A percentile compares a stretch with the other conserved stretches of the same genome.
Conservation (phyloP, 345 rosid species). For the Hibiscus tridactylites region DNA sequence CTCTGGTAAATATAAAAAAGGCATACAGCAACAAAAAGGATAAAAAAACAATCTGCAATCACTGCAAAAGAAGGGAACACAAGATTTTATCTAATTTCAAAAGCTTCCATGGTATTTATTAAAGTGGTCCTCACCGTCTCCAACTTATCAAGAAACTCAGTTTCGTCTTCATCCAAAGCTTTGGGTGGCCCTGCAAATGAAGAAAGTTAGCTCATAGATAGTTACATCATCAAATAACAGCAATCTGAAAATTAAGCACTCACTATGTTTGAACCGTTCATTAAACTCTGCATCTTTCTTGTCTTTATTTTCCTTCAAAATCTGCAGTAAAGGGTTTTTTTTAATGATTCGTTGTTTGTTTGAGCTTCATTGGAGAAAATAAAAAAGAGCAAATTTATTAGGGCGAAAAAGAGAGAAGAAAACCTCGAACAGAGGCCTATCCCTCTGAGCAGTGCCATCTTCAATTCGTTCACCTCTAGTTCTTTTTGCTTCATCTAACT, state of each 20-base stretch:
- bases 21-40: neutral
- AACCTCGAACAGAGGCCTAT: slow-evolving; percentile 81
- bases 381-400: neutral
- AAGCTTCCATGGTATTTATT: neutral
- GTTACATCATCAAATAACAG: neutral
- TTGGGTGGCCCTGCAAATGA: slow-evolving; percentile 79
- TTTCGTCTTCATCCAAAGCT: slow-evolving; percentile 94
- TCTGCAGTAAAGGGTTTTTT: slow-evolving; percentile 28
- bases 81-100: neutral
- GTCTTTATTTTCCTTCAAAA: slow-evolving; percentile 91
- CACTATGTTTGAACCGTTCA: slow-evolving; percentile 92
- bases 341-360: neutral
- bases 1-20: neutral
- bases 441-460: slow-evolving; percentile 95
- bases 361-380: neutral
- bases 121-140: slow-evolving; percentile 51
- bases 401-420: neutral
- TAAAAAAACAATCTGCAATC: neutral
- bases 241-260: slow-evolving; percentile 22
- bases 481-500: slow-evolving; percentile 84
- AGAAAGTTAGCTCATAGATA: neutral
- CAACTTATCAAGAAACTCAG: slow-evolving; percentile 81
- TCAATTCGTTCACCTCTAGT: slow-evolving; percentile 82
- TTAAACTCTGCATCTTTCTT: slow-evolving; percentile 91
- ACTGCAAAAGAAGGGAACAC: neutral